phyloP scores from a whole-genome alignment of 2,329 filamentous ascomycete genomes.

The Aspergillus terreus region DNA sequence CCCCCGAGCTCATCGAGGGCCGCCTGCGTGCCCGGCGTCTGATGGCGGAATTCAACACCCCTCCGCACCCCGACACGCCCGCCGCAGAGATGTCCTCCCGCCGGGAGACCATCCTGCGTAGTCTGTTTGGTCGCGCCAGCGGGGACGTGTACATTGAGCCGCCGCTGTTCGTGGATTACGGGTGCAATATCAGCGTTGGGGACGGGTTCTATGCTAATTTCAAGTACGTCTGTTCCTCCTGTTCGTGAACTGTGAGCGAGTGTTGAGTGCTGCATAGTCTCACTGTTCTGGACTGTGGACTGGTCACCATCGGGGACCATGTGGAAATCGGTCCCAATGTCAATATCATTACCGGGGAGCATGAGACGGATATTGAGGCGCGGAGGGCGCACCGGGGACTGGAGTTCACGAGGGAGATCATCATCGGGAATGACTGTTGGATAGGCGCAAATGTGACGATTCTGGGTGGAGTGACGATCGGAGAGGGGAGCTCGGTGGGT shows the following conservation, averaged over 20 bases:
- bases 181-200: conserved; percentile 19
- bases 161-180: conserved; percentile 19
- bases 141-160: conserved; percentile 15
- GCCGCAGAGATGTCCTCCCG: background rate
- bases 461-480: conserved; percentile 73
- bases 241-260: background rate
- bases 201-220: conserved; percentile 19
- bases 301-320: conserved; percentile 49
- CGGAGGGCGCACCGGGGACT: conserved; percentile 54
- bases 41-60: conserved; percentile 10
- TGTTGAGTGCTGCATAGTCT: conserved; percentile 49
- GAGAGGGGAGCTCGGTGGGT: conserved; percentile 67
- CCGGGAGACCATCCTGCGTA: conserved; percentile 5
- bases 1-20: conserved; percentile 9
- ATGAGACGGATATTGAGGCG: conserved; percentile 45
- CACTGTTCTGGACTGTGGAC: conserved; percentile 47
- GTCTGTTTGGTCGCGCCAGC: conserved; percentile 11
- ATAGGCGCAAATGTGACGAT: conserved; percentile 67
- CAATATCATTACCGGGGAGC: conserved; percentile 48
- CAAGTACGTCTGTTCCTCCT: conserved; percentile 3
- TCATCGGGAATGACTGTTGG: conserved; percentile 76
- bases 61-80: background rate
- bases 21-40: conserved; percentile 8
- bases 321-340: conserved; percentile 51
- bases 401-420: conserved; percentile 68